These are phyloP conservation scores for Nelumbo lutea DNA, from an alignment of 164 flowering plant genomes.

Conservation along the genomic window DNA sequence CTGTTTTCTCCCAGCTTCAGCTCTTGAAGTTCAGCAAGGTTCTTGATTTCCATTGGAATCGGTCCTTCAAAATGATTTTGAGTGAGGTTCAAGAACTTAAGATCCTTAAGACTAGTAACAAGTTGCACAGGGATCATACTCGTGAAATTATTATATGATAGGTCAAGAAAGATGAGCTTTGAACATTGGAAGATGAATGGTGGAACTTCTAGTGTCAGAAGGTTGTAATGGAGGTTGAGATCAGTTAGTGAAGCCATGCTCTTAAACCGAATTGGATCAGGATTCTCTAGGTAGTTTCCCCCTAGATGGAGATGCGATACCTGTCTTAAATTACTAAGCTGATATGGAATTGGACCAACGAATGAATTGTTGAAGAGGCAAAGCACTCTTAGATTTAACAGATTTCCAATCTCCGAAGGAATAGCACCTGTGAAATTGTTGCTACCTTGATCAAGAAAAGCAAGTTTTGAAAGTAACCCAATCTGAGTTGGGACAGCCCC, in stretches of 20 bases:
- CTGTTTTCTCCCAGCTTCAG: slow-evolving; percentile 17
- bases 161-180: slow-evolving; percentile 16
- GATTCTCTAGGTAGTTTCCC: slow-evolving; percentile 16
- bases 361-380: slow-evolving; percentile 13
- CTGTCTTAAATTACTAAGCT: slow-evolving; percentile 20
- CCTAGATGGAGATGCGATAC: slow-evolving; percentile 16
- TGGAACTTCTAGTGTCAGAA: slow-evolving; percentile 16
- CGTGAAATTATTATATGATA: slow-evolving; percentile 9
- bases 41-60: slow-evolving; percentile 11
- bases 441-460: slow-evolving; percentile 12
- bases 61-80: slow-evolving; percentile 13
- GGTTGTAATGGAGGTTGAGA: slow-evolving; percentile 11
- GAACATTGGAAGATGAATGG: slow-evolving; percentile 20
- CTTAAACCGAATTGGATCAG: slow-evolving; percentile 12
- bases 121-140: slow-evolving; percentile 17
- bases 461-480: slow-evolving; percentile 16
- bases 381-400: slow-evolving; percentile 13
- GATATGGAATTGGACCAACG: slow-evolving; percentile 21
- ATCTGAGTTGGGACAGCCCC: slow-evolving; percentile 14
- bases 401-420: slow-evolving; percentile 24
- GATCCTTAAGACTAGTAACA: slow-evolving; percentile 7
- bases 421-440: slow-evolving; percentile 18
- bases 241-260: slow-evolving; percentile 23
- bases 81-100: slow-evolving; percentile 18
- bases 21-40: slow-evolving; percentile 13